Evolutionary conservation across 1,284 basidiomycete species (phyloP).

Genomic region (Cystobasidiaceae sp.): DNA sequence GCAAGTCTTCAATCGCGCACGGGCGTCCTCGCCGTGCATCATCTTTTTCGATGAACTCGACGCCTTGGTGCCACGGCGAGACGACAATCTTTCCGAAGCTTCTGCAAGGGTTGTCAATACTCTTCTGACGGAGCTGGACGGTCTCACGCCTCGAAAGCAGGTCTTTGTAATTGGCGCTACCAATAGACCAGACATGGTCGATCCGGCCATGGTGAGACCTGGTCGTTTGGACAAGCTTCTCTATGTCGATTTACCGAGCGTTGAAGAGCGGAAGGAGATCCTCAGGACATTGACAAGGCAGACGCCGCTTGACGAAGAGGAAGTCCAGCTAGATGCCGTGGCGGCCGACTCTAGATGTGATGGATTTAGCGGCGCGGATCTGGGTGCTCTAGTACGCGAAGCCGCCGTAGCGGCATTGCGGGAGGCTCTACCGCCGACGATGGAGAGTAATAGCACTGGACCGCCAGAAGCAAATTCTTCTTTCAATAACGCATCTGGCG

Average conservation of each 20-base stretch:
- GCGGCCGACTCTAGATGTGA: conserved; percentile 58
- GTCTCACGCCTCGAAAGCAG: conserved; percentile 78
- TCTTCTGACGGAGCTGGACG: conserved; percentile 90
- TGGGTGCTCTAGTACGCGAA: conserved; percentile 79
- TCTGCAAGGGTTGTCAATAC: conserved; percentile 97
- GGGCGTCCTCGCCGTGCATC: conserved; percentile 81
- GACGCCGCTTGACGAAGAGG: conserved; percentile 60
- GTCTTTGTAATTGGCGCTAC: conserved; percentile 97
- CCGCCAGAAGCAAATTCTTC: conserved; percentile 33
- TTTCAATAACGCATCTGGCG: too few relatives aligned
- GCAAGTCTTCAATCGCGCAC: conserved; percentile 83
- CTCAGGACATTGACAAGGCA: conserved; percentile 65
- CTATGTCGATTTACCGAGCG: conserved; percentile 83
- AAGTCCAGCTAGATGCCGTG: conserved; percentile 50
- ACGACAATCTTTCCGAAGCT: conserved; percentile 89
- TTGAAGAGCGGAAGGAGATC: conserved; percentile 78
- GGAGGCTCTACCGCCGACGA: conserved; percentile 56
- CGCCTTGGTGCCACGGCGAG: conserved; percentile 86
- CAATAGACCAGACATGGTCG: conserved; percentile 98
- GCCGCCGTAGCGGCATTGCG: conserved; percentile 79
- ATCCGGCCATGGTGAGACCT: conserved; percentile 96
- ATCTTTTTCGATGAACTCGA: conserved; percentile 97
- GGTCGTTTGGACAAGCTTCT: conserved; percentile 93
- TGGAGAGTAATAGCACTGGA: conserved; percentile 45
- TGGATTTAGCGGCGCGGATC: conserved; percentile 83